Evolutionary conservation across 257 asterid species (phyloP).

Genomic region (Hygrophila difformis): DNA sequence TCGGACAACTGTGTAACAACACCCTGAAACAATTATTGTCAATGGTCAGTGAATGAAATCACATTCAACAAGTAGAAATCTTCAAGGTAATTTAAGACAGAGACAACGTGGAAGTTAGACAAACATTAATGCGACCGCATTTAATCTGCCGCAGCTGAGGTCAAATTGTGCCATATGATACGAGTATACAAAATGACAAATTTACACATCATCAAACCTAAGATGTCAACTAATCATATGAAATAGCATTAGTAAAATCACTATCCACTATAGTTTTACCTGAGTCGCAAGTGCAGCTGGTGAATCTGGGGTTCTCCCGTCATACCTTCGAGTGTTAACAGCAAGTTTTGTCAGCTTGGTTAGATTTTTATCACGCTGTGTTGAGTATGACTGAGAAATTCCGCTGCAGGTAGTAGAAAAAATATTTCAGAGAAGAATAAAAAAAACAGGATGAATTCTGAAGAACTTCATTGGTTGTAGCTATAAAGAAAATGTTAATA

Average conservation of each 20-base stretch:
- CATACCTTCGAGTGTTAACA: conserved; percentile 64
- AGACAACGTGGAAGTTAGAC: neutral
- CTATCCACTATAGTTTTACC: conserved; percentile 29
- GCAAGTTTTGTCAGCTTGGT: conserved; percentile 76
- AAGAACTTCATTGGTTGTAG: conserved; percentile 15
- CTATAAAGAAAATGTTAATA: conserved; percentile 3
- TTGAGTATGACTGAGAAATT: conserved; percentile 60
- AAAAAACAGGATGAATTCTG: neutral
- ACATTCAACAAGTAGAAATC: conserved; percentile 10
- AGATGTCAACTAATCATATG: too few relatives aligned
- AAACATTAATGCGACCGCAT: too few relatives aligned
- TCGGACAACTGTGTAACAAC: conserved; percentile 75
- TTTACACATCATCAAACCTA: too few relatives aligned
- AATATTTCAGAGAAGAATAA: conserved; percentile 7
- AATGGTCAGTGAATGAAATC: conserved; percentile 11
- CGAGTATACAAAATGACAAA: too few relatives aligned
- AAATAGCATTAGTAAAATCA: too few relatives aligned
- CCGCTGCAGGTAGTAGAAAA: conserved; percentile 48
- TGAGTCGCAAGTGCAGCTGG: conserved; percentile 75
- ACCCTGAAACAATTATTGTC: conserved; percentile 49
- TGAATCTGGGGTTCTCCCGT: conserved; percentile 83
- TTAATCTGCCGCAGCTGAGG: too few relatives aligned
- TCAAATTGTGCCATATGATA: too few relatives aligned
- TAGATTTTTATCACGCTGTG: conserved; percentile 61
- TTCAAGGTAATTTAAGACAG: conserved; percentile 5